These are phyloP conservation scores for Monosporascus cannonballus DNA, from an alignment of 2,329 filamentous ascomycete species.

Conservation along the genomic window DNA sequence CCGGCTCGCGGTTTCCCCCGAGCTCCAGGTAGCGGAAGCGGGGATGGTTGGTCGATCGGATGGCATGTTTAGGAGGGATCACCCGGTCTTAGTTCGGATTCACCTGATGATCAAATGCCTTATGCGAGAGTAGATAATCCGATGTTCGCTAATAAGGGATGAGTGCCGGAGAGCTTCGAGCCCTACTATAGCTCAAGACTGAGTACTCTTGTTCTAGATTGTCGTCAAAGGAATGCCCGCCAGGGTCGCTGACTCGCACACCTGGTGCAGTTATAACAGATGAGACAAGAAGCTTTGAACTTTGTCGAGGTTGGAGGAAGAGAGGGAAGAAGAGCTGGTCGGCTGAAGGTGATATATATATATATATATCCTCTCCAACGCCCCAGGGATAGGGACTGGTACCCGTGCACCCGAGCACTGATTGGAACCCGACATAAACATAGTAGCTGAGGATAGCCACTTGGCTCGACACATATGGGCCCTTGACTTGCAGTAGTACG, in stretches of 20 bases:
- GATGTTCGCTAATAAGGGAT: not conserved
- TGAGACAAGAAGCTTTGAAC: not conserved
- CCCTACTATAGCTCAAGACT: constrained; percentile 1
- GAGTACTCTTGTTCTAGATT: not conserved
- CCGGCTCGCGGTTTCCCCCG: constrained; percentile 11
- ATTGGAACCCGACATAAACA: not conserved
- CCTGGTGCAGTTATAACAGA: not conserved
- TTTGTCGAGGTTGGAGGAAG: not conserved
- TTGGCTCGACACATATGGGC: not conserved
- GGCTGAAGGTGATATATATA: not conserved
- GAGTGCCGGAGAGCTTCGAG: not conserved
- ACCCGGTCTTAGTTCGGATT: not conserved
- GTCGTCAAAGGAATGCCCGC: not conserved
- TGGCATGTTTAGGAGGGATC: constrained; percentile 13
- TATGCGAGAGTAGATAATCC: not conserved
- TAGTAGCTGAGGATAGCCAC: not conserved
- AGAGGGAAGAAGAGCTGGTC: not conserved
- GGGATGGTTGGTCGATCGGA: constrained; percentile 11
- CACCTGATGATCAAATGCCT: not conserved
- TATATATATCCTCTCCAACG: not conserved
- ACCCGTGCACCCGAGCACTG: not conserved
- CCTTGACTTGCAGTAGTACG: not conserved
- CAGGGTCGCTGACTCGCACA: not conserved
- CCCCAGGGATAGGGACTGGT: not conserved
- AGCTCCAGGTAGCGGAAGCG: constrained; percentile 7